Base-by-base conservation (phyloP, 768 basidiomycete species). In the Albatrellus ellisii region DNA sequence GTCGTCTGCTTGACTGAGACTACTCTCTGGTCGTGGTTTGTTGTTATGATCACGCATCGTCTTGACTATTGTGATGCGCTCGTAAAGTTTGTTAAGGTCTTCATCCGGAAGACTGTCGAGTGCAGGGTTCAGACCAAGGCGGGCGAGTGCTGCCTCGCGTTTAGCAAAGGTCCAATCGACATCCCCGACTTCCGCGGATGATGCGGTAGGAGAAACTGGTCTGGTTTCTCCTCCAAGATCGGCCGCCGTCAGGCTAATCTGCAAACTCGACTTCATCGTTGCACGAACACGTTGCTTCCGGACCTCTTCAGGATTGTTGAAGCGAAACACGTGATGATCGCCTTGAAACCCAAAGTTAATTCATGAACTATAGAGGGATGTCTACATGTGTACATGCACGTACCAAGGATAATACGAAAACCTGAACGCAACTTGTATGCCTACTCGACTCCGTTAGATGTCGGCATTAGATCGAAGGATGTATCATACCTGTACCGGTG, bases 101-200 rank as follows among this genome's bases (percentile, higher is more conserved):
- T 91, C 86, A 59, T 99, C 94, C 0, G 86, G 88, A 18, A 99
- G 71, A 53, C 82, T 87, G 59, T 98, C 90, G 20, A 99, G 70
- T 11, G 85, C 73, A 12, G 94, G 88, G 53, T 94, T 88, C 26
- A 87, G 61, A 3, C 91, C 91, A 14, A 95, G 67, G 36, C 82
- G 72, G 1, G 87, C 84, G 27, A 91, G 68, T 3, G 89, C 92
- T 4, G 91, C 91, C 61, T 99, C 95, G 6, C 91, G 75, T 57
- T 87, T 85, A 5, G 95, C 95, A 59, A 79, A 98, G n/a, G 78
- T 85, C 95, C 95, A 99, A 58, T 99, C 95, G 33, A 90, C 83
- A 49, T 88, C 83, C 21, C 59, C 69, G 21, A 74, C 68, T 42
- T 73, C 79, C 18, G 73, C 73, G 3, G 73, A 73, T 1, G 81